Evolutionary conservation across 192 early-diverging fungal genomes (phyloP), one percentile per base, ranked within the genome.

Genomic region (Bifiguratus adelaidae): DNA sequence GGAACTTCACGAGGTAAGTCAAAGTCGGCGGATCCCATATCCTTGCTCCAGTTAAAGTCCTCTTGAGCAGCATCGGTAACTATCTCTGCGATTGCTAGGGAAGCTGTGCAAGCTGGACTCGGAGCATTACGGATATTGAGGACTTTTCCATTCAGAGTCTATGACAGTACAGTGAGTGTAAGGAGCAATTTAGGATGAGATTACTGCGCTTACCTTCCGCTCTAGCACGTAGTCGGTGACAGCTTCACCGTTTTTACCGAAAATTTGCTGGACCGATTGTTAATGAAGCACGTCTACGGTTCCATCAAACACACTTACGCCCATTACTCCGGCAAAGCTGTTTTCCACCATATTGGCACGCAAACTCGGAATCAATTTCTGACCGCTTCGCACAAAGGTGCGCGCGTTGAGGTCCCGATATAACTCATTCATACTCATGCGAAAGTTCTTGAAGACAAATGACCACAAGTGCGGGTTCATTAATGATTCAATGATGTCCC

Each of bases 101-200:
- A 55, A 22, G 59, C 47, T 21, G 59, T 61, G 25, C 48, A 50
- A 22, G 59, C 59, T 34, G 59, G 59, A 19, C 47, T 55, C 18
- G 59, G 59, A 0, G 59, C 59, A 41, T 61, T 61, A 33, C 59
- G 53, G 4, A 61, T 44, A 47, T 53, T 55, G n/a, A 61, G 43
- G 0, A 54, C 36, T 2, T 28, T 27, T 1, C 59, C 59, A 41
- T 50, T 49, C 35, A 61, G 40, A n/a, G n/a, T n/a, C n/a, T n/a
- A n/a, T n/a, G n/a, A n/a, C n/a, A n/a, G n/a, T n/a, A n/a, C n/a
- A n/a, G n/a, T n/a, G n/a, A n/a, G n/a, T n/a, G n/a, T n/a, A n/a
- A n/a, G n/a, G n/a, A n/a, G n/a, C n/a, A n/a, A n/a, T n/a, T n/a
- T n/a, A n/a, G n/a, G n/a, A n/a, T n/a, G n/a, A n/a, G n/a, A n/a